These are phyloP conservation scores for Pyronema omphalodes DNA, from an alignment of 495 filamentous ascomycete genomes.

Conservation along the genomic window DNA sequence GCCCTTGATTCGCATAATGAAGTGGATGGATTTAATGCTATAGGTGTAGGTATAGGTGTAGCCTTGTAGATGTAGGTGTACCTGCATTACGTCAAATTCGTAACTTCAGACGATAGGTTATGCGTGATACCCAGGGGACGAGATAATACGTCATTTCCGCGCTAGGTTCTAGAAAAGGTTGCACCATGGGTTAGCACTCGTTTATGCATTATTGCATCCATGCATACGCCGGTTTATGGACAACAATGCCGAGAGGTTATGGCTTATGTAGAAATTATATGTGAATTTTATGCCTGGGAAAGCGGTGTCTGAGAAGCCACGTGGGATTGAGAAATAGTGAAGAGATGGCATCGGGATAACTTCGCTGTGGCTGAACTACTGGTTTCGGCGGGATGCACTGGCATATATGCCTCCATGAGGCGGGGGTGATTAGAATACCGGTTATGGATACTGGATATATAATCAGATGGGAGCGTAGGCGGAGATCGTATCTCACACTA, in stretches of 20 bases:
- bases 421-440: slow-evolving; percentile 35
- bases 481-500: too few species aligned
- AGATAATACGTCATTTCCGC: slow-evolving; percentile 8
- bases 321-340: slow-evolving; percentile 26
- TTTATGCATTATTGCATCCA: too few species aligned
- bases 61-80: slow-evolving; percentile 43
- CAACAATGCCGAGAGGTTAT: too few species aligned
- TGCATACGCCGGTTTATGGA: too few species aligned
- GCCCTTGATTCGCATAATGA: slow-evolving; percentile 38
- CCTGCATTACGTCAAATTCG: too few species aligned
- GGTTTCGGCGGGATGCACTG: slow-evolving; percentile 34
- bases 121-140: too few species aligned
- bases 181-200: too few species aligned
- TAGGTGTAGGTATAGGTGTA: too few species aligned
- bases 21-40: slow-evolving; percentile 46
- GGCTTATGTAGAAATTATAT: too few species aligned
- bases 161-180: slow-evolving; percentile 2
- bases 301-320: too few species aligned
- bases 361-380: slow-evolving; percentile 29
- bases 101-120: too few species aligned
- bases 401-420: slow-evolving; percentile 42
- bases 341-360: slow-evolving; percentile 46
- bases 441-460: slow-evolving; percentile 40
- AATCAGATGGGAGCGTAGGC: slow-evolving; percentile 31
- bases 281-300: too few species aligned